A percentile compares a stretch with the other conserved stretches of the same genome.
Conservation (phyloP, 345 rosid species). For the Sisymbrium irio region DNA sequence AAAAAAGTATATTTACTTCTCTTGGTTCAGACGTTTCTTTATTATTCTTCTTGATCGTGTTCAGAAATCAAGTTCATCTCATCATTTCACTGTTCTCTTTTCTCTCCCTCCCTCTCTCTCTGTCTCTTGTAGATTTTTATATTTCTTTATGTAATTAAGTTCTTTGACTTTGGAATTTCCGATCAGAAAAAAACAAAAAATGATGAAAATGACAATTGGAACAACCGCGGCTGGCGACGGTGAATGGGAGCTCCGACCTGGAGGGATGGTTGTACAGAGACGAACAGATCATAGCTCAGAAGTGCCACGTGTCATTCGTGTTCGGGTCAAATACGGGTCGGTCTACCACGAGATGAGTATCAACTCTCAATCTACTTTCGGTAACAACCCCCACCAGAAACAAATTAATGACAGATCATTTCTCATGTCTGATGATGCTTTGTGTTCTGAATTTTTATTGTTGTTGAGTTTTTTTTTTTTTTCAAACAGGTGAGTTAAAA, state of each 20-base stretch:
- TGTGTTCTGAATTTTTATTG: not conserved
- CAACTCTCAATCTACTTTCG: slow-evolving; percentile 82
- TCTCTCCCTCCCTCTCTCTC: slow-evolving; percentile 3
- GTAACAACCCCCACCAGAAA: slow-evolving; percentile 40
- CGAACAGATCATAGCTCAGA: slow-evolving; percentile 54
- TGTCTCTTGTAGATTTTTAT: not conserved
- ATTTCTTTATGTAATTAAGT: not conserved
- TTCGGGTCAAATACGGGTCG: slow-evolving; percentile 84
- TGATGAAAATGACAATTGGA: slow-evolving; percentile 23
- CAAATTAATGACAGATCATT: not conserved
- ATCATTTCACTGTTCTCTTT: slow-evolving; percentile 10
- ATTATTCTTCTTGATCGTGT: not conserved
- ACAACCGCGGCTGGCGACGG: slow-evolving; percentile 33
- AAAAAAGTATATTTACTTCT: slow-evolving; percentile 14
- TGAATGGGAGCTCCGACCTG: slow-evolving; percentile 60
- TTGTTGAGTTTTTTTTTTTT: not conserved
- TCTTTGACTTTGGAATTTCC: slow-evolving; percentile 7
- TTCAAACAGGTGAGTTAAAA: slow-evolving; percentile 92
- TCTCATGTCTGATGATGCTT: not conserved
- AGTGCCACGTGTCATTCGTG: slow-evolving; percentile 68
- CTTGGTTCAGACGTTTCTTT: slow-evolving; percentile 17
- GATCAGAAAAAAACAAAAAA: slow-evolving; percentile 8
- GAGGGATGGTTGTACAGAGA: slow-evolving; percentile 96
- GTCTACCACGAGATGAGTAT: slow-evolving; percentile 69
- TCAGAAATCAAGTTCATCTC: slow-evolving; percentile 20